These are phyloP conservation scores for Purpureocillium takamizusanense DNA, from an alignment of 2,329 filamentous ascomycete species.

Conservation along the genomic window DNA sequence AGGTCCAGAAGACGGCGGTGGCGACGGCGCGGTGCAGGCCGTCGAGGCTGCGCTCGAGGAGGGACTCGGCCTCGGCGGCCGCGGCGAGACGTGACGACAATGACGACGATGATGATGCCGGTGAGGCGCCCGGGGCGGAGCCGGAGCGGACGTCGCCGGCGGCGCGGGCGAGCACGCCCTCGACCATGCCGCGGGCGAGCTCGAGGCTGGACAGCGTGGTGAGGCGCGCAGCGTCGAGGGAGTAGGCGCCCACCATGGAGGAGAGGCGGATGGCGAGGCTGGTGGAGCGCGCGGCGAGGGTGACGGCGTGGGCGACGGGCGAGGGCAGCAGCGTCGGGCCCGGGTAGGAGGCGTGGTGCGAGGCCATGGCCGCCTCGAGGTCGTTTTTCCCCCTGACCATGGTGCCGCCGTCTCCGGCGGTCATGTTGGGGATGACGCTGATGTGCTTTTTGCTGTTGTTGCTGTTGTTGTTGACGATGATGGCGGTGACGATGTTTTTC, in stretches of 20 bases:
- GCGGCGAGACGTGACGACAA: slow-evolving; percentile 37
- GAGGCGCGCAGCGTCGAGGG: slow-evolving; percentile 43
- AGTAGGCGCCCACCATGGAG: slow-evolving; percentile 40
- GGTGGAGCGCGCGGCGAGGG: slow-evolving; percentile 51
- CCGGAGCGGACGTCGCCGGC: slow-evolving; percentile 38
- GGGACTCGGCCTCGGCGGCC: slow-evolving; percentile 44
- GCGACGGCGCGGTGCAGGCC: slow-evolving; percentile 48
- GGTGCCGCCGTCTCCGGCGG: no score
- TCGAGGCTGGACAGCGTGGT: slow-evolving; percentile 50
- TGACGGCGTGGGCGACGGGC: slow-evolving; percentile 49
- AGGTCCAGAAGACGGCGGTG: slow-evolving; percentile 51
- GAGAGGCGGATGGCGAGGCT: slow-evolving; percentile 46
- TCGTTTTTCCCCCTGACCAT: not conserved
- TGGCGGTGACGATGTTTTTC: no score
- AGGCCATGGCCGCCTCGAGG: slow-evolving; percentile 8
- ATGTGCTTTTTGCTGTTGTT: no score
- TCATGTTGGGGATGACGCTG: no score
- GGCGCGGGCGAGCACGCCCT: slow-evolving; percentile 43
- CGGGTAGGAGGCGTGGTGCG: slow-evolving; percentile 9
- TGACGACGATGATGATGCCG: no score
- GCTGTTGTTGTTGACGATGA: no score
- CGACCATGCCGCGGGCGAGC: slow-evolving; percentile 44
- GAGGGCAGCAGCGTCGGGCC: slow-evolving; percentile 45
- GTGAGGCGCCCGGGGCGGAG: slow-evolving; percentile 34
- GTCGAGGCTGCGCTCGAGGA: slow-evolving; percentile 48